Evolutionary conservation across 768 basidiomycete genomes (phyloP).

Genomic region (Nidularia pulvinata): DNA sequence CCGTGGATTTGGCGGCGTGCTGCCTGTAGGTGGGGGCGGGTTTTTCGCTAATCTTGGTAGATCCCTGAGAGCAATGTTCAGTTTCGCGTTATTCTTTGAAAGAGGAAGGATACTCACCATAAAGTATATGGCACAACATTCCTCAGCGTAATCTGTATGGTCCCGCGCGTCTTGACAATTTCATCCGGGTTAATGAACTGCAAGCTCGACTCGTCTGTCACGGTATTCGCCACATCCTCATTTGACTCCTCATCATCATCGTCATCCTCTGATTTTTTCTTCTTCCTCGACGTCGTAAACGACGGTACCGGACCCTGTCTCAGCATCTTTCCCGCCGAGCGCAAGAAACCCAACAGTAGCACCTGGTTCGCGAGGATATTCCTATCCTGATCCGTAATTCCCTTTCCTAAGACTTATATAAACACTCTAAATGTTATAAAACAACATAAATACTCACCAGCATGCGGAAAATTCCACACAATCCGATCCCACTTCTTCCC

Average conservation of each 20-base stretch:
- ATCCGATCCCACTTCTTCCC: slow-evolving; percentile 73
- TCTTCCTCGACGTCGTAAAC: slow-evolving; percentile 34
- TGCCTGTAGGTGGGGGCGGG: slow-evolving; percentile 54
- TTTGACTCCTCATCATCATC: slow-evolving; percentile 36
- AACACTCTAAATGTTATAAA: not conserved
- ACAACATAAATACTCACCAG: slow-evolving; percentile 51
- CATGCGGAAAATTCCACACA: slow-evolving; percentile 97
- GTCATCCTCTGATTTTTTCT: slow-evolving; percentile 44
- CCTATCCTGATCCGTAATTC: slow-evolving; percentile 91
- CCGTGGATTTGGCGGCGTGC: slow-evolving; percentile 54
- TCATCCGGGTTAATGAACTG: slow-evolving; percentile 10
- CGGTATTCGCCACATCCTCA: slow-evolving; percentile 19
- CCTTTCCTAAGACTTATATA: slow-evolving; percentile 54
- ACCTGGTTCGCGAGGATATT: slow-evolving; percentile 91
- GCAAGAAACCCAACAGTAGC: slow-evolving; percentile 80
- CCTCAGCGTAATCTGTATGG: slow-evolving; percentile 83
- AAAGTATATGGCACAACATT: slow-evolving; percentile 86
- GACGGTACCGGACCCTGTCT: slow-evolving; percentile 53
- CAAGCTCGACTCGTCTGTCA: slow-evolving; percentile 18
- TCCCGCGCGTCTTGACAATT: slow-evolving; percentile 48
- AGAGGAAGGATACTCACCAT: slow-evolving; percentile 51
- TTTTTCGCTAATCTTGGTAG: slow-evolving; percentile 74
- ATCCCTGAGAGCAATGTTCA: slow-evolving; percentile 48
- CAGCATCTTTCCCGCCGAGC: slow-evolving; percentile 66
- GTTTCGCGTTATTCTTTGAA: slow-evolving; percentile 2